Evolutionary conservation across 1,139 yeast species (phyloP).

Genomic region (Zygoascus meyerae): DNA sequence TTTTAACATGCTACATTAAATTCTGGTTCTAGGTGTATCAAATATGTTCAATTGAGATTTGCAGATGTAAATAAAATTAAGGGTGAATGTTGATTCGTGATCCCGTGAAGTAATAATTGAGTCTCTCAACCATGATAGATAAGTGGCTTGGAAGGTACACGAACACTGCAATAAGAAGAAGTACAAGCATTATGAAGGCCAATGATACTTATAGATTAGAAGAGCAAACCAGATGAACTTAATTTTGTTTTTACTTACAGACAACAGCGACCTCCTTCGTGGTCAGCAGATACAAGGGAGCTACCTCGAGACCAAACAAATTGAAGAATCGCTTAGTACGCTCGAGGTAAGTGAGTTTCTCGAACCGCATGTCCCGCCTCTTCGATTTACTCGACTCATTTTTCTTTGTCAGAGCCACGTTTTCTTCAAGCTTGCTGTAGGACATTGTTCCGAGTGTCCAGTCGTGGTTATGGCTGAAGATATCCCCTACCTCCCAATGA

Average conservation of each 20-base stretch:
- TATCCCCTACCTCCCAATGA: too few relatives aligned
- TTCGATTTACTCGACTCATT: background rate
- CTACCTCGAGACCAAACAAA: slow-evolving; percentile 12
- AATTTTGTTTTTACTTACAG: slow-evolving; percentile 20
- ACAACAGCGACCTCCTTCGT: slow-evolving; percentile 18
- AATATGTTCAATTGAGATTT: background rate
- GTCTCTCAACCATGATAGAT: slow-evolving; percentile 19
- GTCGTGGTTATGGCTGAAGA: too few relatives aligned
- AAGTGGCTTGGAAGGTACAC: slow-evolving; percentile 27
- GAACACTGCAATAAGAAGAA: slow-evolving; percentile 17
- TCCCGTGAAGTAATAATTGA: slow-evolving; percentile 26
- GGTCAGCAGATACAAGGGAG: slow-evolving; percentile 27
- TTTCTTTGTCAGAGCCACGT: too few relatives aligned
- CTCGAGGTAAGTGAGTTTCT: background rate
- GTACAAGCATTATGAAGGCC: slow-evolving; percentile 5
- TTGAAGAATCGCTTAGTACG: slow-evolving; percentile 15
- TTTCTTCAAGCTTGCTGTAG: too few relatives aligned
- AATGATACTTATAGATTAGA: slow-evolving; percentile 10
- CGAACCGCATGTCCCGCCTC: too few relatives aligned
- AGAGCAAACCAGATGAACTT: background rate
- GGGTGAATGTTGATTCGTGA: slow-evolving; percentile 3
- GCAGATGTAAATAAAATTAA: too few relatives aligned
- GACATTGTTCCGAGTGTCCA: too few relatives aligned
- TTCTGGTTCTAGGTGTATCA: background rate
- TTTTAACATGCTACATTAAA: slow-evolving; percentile 3